Evolutionary conservation across 768 basidiomycete species (phyloP).

Genomic region (Cystobasidium ongulense): DNA sequence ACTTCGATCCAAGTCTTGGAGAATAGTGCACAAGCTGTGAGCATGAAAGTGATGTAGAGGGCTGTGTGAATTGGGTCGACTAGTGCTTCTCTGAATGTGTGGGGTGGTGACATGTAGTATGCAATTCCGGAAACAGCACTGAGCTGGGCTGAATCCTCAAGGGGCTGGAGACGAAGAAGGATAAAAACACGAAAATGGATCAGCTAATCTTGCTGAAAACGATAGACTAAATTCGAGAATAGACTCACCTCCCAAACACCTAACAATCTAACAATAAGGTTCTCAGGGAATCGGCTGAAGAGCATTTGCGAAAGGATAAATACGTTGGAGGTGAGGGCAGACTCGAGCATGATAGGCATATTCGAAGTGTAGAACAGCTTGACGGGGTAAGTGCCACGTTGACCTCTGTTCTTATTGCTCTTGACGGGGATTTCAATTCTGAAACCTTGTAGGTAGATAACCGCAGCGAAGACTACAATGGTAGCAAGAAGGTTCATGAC

Average conservation of each 20-base stretch:
- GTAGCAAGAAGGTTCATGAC: constrained; percentile 96
- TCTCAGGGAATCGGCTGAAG: constrained; percentile 76
- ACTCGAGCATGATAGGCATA: constrained; percentile 99
- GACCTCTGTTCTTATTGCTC: constrained; percentile 91
- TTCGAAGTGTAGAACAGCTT: constrained; percentile 98
- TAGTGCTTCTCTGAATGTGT: constrained; percentile 75
- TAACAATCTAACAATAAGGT: constrained; percentile 77
- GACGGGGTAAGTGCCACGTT: constrained; percentile 87
- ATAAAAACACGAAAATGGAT: no score
- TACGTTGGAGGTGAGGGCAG: constrained; percentile 82
- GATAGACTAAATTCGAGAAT: neutral
- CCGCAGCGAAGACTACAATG: constrained; percentile 77
- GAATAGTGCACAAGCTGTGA: constrained; percentile 89
- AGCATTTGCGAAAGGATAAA: constrained; percentile 97
- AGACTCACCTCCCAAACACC: constrained; percentile 91
- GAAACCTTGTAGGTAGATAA: constrained; percentile 99
- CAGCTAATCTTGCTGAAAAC: no score
- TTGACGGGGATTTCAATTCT: constrained; percentile 97
- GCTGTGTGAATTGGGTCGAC: constrained; percentile 88
- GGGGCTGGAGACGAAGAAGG: constrained; percentile 55
- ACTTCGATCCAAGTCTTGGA: constrained; percentile 99
- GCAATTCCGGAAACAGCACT: constrained; percentile 80
- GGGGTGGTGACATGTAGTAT: constrained; percentile 98
- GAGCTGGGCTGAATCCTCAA: constrained; percentile 89
- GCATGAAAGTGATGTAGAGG: constrained; percentile 84